Conservation (phyloP, 2,329 filamentous ascomycete species). For the Microdochium bolleyi region DNA sequence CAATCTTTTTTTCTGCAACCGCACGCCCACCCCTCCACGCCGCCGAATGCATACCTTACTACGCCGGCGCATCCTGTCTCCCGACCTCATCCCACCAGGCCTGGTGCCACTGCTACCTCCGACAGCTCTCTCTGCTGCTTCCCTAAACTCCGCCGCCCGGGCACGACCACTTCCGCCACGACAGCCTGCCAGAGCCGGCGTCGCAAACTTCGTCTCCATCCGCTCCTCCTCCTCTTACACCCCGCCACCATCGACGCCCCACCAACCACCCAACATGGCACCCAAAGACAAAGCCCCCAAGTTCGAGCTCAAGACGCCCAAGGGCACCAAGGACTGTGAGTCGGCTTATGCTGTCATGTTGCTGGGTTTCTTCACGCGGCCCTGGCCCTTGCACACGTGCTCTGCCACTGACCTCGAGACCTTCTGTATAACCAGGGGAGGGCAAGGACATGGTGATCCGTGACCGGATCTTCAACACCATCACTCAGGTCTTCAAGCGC, state of each 20-base stretch:
- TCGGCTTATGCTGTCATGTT: not conserved
- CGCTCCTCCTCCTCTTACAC: not conserved
- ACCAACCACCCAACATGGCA: slow-evolving; percentile 18
- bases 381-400: not conserved
- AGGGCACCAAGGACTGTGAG: slow-evolving; percentile 80
- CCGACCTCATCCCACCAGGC: not conserved
- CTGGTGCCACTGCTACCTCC: not conserved
- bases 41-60: not conserved
- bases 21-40: not conserved
- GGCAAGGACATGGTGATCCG: slow-evolving; percentile 73
- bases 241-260: not conserved
- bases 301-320: slow-evolving; percentile 78
- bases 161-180: not conserved
- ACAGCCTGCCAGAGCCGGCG: not conserved
- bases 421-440: slow-evolving; percentile 38
- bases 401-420: slow-evolving; percentile 6
- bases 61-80: not conserved
- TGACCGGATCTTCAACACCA: slow-evolving; percentile 65
- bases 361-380: not conserved
- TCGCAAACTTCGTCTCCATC: not conserved
- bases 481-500: slow-evolving; percentile 38
- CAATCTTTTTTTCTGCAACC: not conserved
- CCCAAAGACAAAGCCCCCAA: slow-evolving; percentile 29
- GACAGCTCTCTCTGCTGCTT: not conserved
- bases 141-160: not conserved